These are phyloP conservation scores for Globisporangium emineosum DNA, from an alignment of 352 stramenopile genomes.

Conservation along the genomic window DNA sequence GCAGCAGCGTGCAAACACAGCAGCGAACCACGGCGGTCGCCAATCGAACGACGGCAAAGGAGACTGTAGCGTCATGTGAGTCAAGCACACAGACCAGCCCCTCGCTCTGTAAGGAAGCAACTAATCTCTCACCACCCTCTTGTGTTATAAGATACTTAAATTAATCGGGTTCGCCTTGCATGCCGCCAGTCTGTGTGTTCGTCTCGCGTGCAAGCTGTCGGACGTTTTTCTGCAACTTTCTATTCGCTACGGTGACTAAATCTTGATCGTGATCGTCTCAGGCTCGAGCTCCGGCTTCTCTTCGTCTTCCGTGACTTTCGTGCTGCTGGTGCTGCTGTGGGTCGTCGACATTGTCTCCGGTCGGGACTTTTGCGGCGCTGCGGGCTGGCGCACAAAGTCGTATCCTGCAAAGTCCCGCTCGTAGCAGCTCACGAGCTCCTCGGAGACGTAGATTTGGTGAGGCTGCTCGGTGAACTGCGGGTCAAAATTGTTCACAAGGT, in stretches of 20 bases:
- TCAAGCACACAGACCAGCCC: not conserved
- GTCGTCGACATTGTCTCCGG: not conserved
- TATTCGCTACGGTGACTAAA: constrained; percentile 31
- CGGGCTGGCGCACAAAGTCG: constrained; percentile 63
- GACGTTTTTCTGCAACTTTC: no score
- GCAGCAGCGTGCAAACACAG: constrained; percentile 18
- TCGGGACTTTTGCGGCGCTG: not conserved
- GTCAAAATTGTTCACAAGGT: constrained; percentile 84
- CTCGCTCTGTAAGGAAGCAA: not conserved
- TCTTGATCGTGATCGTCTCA: constrained; percentile 58
- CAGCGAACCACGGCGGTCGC: constrained; percentile 6
- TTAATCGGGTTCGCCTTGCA: constrained; percentile 12
- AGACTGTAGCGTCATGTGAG: constrained; percentile 56
- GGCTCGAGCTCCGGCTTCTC: constrained; percentile 59
- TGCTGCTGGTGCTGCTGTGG: constrained; percentile 28
- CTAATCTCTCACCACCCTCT: not conserved
- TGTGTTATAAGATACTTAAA: constrained; percentile 19
- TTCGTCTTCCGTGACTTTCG: constrained; percentile 32
- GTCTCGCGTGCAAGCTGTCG: no score
- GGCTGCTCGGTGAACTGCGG: constrained; percentile 82
- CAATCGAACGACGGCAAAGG: constrained; percentile 19
- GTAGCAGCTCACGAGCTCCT: constrained; percentile 61
- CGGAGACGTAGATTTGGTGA: constrained; percentile 74
- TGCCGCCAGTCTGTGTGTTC: not conserved
- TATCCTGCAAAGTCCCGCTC: constrained; percentile 82